Evolutionary conservation across 352 stramenopile species (phyloP), one percentile per base, ranked within the genome.

Genomic region (Elongisporangium anandrum): DNA sequence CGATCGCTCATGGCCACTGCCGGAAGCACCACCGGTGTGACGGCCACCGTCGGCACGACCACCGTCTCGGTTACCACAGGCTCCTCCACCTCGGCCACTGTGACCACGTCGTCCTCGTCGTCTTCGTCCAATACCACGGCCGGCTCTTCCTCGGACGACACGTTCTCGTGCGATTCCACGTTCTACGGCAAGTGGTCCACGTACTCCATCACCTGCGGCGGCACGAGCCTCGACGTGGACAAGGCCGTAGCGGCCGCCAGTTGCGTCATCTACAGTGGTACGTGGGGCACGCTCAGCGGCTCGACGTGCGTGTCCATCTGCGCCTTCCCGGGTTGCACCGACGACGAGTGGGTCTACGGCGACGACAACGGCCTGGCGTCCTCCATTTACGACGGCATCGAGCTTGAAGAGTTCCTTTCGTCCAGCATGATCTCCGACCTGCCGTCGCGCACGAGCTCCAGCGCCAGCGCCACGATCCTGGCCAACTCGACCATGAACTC

Each of bases 231-330:
- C 49, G 64, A 92, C 49, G 76, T 90, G 9, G 62, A 66, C 13
- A 68, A 67, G 20, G 85, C 81, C 3, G 76, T 87, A 9, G 66
- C 69, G 1, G 72, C 77, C 0, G 76, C 70, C 4, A 79, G 68
- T 56, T 94, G 85, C 23, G 77, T 83, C 47, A 90, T 94, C 60
- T 94, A 94, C 77, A 90, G 81, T 45, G 82, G 82, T n/a, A 61
- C 62, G 3, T 68, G 87, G 5, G 75, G 78, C 17, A 51, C 57
- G 5, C 69, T 83, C 21, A 60, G 65, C 1, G 80, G 79, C 52
- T 79, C 74, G 29, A 76, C 82, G 17, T 94, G 85, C 17, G 73
- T 94, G 24, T 92, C 85, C 9, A 90, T 88, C 38, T 94, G 85
- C 54, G 82, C 75, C 17, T 92, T 94, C 64, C 82, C 85, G 1